Percentiles rank a stretch among this genome's conserved stretches.
phyloP scores from a whole-genome alignment of 345 rosid species.

The Lumnitzera racemosa region DNA sequence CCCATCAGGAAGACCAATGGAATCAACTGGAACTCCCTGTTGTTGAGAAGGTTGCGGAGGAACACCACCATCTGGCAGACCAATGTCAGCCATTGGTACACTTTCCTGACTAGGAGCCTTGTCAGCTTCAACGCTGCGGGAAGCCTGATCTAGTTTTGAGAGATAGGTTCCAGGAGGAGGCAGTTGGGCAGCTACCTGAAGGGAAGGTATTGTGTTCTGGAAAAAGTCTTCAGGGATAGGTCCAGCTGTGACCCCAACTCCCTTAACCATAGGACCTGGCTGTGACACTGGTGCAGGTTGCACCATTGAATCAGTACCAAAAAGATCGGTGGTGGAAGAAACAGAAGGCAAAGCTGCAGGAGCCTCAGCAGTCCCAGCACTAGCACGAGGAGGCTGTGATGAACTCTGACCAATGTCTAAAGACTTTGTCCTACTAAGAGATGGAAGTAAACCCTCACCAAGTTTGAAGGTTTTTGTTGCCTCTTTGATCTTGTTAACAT shows the following conservation, averaged over 20 bases:
- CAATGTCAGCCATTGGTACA: slow-evolving; percentile 38
- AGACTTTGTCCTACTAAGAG: slow-evolving; percentile 63
- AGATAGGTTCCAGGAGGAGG: slow-evolving; percentile 88
- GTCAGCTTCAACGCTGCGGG: slow-evolving; percentile 35
- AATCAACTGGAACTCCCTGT: slow-evolving; percentile 32
- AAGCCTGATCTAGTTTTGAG: slow-evolving; percentile 57
- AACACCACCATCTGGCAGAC: slow-evolving; percentile 75
- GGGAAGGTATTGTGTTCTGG: slow-evolving; percentile 80
- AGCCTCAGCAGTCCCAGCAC: slow-evolving; percentile 1
- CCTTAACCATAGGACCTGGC: slow-evolving; percentile 34
- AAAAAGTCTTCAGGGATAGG: slow-evolving; percentile 98
- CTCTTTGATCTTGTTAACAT: slow-evolving; percentile 91
- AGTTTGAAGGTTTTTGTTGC: slow-evolving; percentile 82
- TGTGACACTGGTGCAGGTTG: slow-evolving; percentile 44
- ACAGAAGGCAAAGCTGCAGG: slow-evolving; percentile 5
- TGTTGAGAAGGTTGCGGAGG: slow-evolving; percentile 56
- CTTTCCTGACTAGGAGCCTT: slow-evolving; percentile 35
- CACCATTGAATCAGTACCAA: slow-evolving; percentile 49
- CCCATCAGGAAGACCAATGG: slow-evolving; percentile 78
- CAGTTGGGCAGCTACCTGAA: slow-evolving; percentile 76
- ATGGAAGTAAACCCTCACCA: slow-evolving; percentile 73
- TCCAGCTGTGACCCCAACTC: slow-evolving; percentile 41
- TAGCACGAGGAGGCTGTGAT: slow-evolving; percentile 36
- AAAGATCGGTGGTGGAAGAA: slow-evolving; percentile 60
- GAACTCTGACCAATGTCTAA: slow-evolving; percentile 50